These are phyloP conservation scores for Ceratocystis cacaofunesta DNA, from an alignment of 2,329 filamentous ascomycete species.

Conservation along the genomic window DNA sequence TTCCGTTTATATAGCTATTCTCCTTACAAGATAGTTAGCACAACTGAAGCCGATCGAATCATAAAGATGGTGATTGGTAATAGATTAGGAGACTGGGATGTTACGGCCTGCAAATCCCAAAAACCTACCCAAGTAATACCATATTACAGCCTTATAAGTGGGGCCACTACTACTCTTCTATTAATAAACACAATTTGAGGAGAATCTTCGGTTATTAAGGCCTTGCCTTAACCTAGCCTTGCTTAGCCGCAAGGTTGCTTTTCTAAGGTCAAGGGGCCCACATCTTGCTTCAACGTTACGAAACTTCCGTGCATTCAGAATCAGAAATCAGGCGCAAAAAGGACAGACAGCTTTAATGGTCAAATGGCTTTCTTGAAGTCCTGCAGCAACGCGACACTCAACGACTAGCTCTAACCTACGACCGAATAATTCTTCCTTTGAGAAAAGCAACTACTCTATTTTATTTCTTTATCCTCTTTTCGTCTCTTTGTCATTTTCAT, in stretches of 20 bases:
- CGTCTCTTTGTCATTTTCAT: neutral
- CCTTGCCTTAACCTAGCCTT: neutral
- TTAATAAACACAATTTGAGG: neutral
- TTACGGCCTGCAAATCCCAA: neutral
- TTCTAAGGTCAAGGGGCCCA: neutral
- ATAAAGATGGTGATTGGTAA: slow-evolving; percentile 2
- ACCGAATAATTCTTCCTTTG: neutral
- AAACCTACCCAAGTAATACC: neutral
- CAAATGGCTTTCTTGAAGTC: neutral
- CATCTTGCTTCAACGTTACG: neutral
- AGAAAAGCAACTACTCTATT: neutral
- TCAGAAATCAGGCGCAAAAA: neutral
- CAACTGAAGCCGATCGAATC: neutral
- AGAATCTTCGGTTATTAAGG: neutral
- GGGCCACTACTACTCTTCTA: neutral
- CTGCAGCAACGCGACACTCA: neutral
- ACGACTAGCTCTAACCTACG: neutral
- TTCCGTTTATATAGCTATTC: neutral
- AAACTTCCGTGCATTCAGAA: slow-evolving; percentile 2
- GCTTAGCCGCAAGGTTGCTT: neutral
- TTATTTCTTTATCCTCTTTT: neutral
- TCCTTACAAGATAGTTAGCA: neutral
- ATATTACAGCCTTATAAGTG: neutral
- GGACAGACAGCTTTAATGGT: neutral
- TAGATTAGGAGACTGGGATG: neutral